Base-by-base conservation (phyloP, 1,139 yeast genomes). In the Yamadazyma aaseri region DNA sequence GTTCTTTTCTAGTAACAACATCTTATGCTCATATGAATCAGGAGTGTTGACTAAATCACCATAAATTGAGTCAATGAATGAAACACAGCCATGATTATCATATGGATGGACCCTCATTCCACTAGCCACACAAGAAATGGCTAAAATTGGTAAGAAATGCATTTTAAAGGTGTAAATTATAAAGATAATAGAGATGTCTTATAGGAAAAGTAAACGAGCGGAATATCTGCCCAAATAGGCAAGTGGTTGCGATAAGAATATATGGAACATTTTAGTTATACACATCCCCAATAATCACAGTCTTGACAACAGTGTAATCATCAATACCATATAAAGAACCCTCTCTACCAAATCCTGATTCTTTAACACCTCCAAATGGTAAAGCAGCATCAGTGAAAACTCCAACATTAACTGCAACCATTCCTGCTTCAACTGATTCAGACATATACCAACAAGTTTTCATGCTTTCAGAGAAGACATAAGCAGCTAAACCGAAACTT, bases 361-460 rank as follows among this genome's bases (percentile, higher is more conserved):
- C 70, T 36, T 67, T 67, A 26, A 70, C 60, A 8, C 76, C 76
- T n/a, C 76, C 76, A 44, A 70, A 70, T 18, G 76, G 76, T 43
- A 69, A 50, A 6, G 73, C 65, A n/a, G 72, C 71, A 41, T 70
- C 74, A 10, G 73, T 63, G 42, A 70, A 64, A 6, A 59, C 50
- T 3, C 74, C 75, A 4, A 73, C 67, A 44, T 70, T 70, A 4
- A 66, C 72, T 21, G 71, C 61, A 11, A 70, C 66, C 74, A 70
- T 70, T 17, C 76, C 76, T 11, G 61, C 58, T 41, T 70, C 71
- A 41, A 70, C 53, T 26, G 47, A 58, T 44, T 66, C 72, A 10
- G 68, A 60, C 49, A 66, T 58, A 24, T 75, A 68, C 66, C 80
- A 76, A 11, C 83, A 66, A 27, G 81, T 80, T 42, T 75, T 65